phyloP scores from a whole-genome alignment of 257 asterid species.

The Craterostigma plantagineum region DNA sequence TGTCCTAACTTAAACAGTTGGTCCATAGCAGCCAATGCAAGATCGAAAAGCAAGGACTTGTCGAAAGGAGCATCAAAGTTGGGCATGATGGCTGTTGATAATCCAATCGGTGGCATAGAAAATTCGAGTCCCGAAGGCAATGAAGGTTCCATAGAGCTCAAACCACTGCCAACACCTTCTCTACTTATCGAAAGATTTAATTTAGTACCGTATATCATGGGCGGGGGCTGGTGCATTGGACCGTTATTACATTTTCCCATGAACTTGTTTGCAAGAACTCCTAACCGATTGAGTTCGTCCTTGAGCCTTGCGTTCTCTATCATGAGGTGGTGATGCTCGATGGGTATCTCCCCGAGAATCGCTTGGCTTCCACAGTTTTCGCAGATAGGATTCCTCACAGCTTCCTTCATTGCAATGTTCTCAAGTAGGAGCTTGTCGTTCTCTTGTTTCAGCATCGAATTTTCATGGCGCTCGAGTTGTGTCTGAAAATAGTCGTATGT shows the following conservation, averaged over 20 bases:
- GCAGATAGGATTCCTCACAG: slow-evolving; percentile 51
- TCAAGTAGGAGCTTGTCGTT: slow-evolving; percentile 68
- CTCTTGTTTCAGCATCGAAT: slow-evolving; percentile 51
- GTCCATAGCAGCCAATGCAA: slow-evolving; percentile 50
- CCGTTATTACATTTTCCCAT: slow-evolving; percentile 16
- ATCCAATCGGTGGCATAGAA: too few relatives aligned
- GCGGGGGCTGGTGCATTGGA: slow-evolving; percentile 12
- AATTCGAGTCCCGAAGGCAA: slow-evolving; percentile 40
- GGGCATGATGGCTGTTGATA: slow-evolving; percentile 10
- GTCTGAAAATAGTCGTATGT: slow-evolving; percentile 29
- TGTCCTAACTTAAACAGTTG: slow-evolving; percentile 59
- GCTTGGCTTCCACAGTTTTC: slow-evolving; percentile 54
- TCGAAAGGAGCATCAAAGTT: slow-evolving; percentile 23
- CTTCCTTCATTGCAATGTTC: slow-evolving; percentile 56
- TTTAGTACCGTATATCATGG: slow-evolving; percentile 11
- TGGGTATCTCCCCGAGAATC: slow-evolving; percentile 29
- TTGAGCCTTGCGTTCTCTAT: slow-evolving; percentile 57
- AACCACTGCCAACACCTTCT: slow-evolving; percentile 21
- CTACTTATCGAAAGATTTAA: slow-evolving; percentile 50
- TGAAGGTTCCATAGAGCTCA: slow-evolving; percentile 18
- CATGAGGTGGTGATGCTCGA: slow-evolving; percentile 57
- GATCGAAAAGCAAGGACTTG: slow-evolving; percentile 29
- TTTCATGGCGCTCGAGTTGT: slow-evolving; percentile 70
- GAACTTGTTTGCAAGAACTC: slow-evolving; percentile 32
- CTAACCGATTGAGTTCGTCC: slow-evolving; percentile 43